A percentile compares a stretch with the other conserved stretches of the same genome.
Evolutionary conservation across 2,329 filamentous ascomycete genomes (phyloP).

Genomic region (Fusarium tricinctum): DNA sequence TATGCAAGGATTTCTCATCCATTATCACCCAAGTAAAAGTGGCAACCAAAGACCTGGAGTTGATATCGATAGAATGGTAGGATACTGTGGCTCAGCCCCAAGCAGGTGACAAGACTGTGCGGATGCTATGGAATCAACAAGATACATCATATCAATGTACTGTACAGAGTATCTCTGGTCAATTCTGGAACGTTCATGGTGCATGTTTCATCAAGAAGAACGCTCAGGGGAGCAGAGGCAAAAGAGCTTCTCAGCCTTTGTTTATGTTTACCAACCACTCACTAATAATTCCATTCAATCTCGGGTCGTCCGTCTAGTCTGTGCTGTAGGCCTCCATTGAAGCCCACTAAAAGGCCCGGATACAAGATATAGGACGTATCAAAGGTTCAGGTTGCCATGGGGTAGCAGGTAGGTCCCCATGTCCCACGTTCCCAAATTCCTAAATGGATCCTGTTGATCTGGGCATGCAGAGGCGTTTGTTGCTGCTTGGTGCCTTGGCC

Average conservation of each 20-base stretch:
- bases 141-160: constrained; percentile 13
- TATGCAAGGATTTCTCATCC: constrained; percentile 34
- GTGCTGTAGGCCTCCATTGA: constrained; percentile 4
- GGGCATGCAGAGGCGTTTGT: neutral
- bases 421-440: neutral
- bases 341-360: constrained; percentile 38
- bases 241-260: constrained; percentile 23
- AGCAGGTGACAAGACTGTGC: neutral
- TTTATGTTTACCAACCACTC: constrained; percentile 28
- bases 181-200: constrained; percentile 25
- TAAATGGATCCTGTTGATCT: constrained; percentile 5
- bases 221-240: constrained; percentile 15
- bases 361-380: constrained; percentile 19
- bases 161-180: constrained; percentile 2
- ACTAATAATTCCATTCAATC: constrained; percentile 37
- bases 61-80: neutral
- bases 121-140: constrained; percentile 7
- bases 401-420: neutral
- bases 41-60: constrained; percentile 19
- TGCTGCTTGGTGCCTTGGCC: constrained; percentile 2
- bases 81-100: constrained; percentile 20
- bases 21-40: constrained; percentile 13
- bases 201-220: constrained; percentile 14
- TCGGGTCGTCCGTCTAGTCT: constrained; percentile 24
- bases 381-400: constrained; percentile 12